Base-by-base conservation (phyloP, 441 rosid genomes). In the Adansonia rubrostipa region DNA sequence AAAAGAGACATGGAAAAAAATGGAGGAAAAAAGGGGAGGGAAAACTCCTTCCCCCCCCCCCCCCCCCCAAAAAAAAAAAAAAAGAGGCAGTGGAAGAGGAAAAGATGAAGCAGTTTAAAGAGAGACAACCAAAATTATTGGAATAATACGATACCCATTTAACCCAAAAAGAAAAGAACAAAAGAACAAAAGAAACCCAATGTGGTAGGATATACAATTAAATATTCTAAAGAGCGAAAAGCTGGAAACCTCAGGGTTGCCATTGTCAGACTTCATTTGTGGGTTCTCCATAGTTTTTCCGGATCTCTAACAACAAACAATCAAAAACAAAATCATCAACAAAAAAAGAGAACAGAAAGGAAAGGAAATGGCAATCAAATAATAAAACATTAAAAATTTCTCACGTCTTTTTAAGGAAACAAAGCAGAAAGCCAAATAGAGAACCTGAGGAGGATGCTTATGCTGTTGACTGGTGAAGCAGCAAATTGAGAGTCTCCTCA, bases 261-360 rank as follows among this genome's bases (percentile, higher is more conserved):
- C 83, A 64, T 50, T 84, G 78, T 77, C 80, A 66, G 77, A 84
- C 22, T 73, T 80, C 78, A 53, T 69, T 71, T 78, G 80, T 28
- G 79, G 82, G 81, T 81, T 84, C 75, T 83, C 92, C 92, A 89
- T 87, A 11, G 80, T 69, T 64, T 85, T 87, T 78, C 64, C 53
- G 57, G 87, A 81, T 86, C 77, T 82, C 94, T 92, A 82, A 75
- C 71, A 58, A 33, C 64, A 77, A 78, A 57, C 14, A 1, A 47
- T 58, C 61, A 57, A 28, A 56, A 69, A 70, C 77, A 42, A 62
- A 57, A 84, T 71, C 53, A 73, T n/a, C 73, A 79, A 57, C 28
- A 15, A n/a, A 75, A 36, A 28, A 14, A 77, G 74, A 50, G 57
- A 36, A 44, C 80, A 1, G 13, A 73, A 71, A 15, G 42, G 44